Conservation (phyloP, 2,329 filamentous ascomycete genomes). For the Westerdykella aurantiaca region DNA sequence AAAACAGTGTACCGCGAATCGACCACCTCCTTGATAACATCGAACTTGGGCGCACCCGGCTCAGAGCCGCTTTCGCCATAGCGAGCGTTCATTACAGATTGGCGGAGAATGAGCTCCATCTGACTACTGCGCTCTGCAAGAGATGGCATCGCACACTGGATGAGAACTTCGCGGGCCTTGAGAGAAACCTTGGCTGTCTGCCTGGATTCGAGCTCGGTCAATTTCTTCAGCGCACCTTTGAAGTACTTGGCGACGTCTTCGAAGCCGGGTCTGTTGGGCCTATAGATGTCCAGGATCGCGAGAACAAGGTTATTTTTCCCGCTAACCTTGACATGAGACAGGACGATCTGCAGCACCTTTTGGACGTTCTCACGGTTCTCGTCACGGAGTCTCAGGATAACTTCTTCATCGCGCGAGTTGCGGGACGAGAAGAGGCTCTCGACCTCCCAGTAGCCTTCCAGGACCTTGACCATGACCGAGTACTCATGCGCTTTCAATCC, state of each 20-base stretch:
- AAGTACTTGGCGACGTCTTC: constrained; percentile 87
- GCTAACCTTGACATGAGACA: constrained; percentile 87
- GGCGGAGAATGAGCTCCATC: constrained; percentile 98
- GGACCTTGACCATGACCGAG: constrained; percentile 68
- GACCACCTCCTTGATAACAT: constrained; percentile 93
- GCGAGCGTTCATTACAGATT: constrained; percentile 90
- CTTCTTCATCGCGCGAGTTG: constrained; percentile 83
- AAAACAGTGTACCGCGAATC: constrained; percentile 99
- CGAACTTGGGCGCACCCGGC: constrained; percentile 83
- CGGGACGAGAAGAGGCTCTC: constrained; percentile 85
- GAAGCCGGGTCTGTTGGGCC: constrained; percentile 85
- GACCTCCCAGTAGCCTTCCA: constrained; percentile 74
- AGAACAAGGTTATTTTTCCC: constrained; percentile 92
- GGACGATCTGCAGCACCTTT: constrained; percentile 78
- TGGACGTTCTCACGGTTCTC: constrained; percentile 89
- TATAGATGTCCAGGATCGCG: constrained; percentile 88
- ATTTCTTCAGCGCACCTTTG: constrained; percentile 70
- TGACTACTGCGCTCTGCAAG: constrained; percentile 90
- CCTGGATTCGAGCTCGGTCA: constrained; percentile 85
- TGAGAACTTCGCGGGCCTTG: constrained; percentile 94
- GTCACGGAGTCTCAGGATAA: constrained; percentile 87
- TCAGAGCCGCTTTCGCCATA: constrained; percentile 98
- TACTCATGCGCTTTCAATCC: constrained; percentile 90
- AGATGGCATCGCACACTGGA: constrained; percentile 93
- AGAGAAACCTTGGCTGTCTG: constrained; percentile 90